Evolutionary conservation across 2,329 filamentous ascomycete species (phyloP).

Genomic region (Macrophomina pseudophaseolina): DNA sequence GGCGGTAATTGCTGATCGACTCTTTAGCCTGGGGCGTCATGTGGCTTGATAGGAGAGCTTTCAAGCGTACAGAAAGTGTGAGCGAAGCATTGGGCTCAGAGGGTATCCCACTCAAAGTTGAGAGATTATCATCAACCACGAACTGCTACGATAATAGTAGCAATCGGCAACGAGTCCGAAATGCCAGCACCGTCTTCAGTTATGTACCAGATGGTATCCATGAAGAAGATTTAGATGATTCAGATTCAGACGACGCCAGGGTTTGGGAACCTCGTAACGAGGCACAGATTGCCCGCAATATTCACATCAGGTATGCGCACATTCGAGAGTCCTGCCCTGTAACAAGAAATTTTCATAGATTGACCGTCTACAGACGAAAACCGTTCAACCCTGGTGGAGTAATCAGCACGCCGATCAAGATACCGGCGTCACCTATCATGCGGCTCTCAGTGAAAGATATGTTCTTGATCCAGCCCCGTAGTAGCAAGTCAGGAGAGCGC

Average conservation of each 20-base stretch:
- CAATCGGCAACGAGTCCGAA: constrained; percentile 11
- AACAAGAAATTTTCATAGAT: not conserved
- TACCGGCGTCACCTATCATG: constrained; percentile 41
- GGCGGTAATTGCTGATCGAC: not conserved
- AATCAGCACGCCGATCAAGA: not conserved
- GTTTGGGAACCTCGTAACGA: constrained; percentile 2
- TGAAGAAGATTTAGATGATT: constrained; percentile 4
- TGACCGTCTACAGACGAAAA: not conserved
- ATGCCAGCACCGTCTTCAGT: constrained; percentile 1
- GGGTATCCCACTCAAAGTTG: not conserved
- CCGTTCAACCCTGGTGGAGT: not conserved
- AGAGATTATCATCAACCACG: not conserved
- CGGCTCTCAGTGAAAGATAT: constrained; percentile 52
- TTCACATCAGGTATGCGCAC: not conserved
- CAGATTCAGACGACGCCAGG: not conserved
- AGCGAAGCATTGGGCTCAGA: constrained; percentile 14
- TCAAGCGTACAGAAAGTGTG: constrained; percentile 31
- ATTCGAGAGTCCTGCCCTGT: not conserved
- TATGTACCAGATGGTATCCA: not conserved
- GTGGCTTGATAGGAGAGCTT: constrained; percentile 45
- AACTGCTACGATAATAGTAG: constrained; percentile 19
- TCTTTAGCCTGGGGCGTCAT: constrained; percentile 39
- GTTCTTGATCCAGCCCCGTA: constrained; percentile 48
- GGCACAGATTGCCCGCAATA: not conserved
- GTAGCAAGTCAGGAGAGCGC: not conserved